phyloP scores from a whole-genome alignment of 768 basidiomycete species.

The Pleurotus pulmonarius region DNA sequence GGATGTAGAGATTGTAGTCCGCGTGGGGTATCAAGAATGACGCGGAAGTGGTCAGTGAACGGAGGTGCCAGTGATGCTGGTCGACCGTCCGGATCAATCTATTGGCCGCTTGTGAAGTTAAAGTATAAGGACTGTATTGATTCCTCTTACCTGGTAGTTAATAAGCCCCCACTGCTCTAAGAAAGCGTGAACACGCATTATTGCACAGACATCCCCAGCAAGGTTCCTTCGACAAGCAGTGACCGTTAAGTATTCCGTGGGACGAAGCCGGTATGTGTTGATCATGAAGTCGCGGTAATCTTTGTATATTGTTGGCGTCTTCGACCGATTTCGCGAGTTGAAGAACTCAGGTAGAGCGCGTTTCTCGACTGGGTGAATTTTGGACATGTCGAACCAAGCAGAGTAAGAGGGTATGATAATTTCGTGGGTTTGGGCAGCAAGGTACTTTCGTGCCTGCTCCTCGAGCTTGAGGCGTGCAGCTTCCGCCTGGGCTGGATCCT shows the following conservation, averaged over 20 bases:
- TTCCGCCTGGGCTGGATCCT: conserved; percentile 81
- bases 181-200: conserved; percentile 99
- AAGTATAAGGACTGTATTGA: conserved; percentile 6
- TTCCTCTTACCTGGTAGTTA: conserved; percentile 84
- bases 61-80: conserved; percentile 94
- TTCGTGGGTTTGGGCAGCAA: conserved; percentile 95
- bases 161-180: conserved; percentile 98
- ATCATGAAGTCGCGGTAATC: conserved; percentile 99
- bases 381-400: conserved; percentile 96
- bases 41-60: conserved; percentile 98
- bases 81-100: conserved; percentile 97
- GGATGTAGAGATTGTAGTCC: conserved; percentile 93
- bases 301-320: conserved; percentile 97
- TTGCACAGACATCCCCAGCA: conserved; percentile 96
- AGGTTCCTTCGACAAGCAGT: conserved; percentile 95
- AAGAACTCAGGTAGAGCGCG: conserved; percentile 97
- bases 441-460: conserved; percentile 88
- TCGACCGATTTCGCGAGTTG: conserved; percentile 89
- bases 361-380: conserved; percentile 88
- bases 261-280: conserved; percentile 93
- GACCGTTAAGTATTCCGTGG: conserved; percentile 93
- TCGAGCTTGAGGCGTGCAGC: conserved; percentile 76
- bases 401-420: conserved; percentile 96
- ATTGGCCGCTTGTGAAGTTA: conserved; percentile 1
- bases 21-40: conserved; percentile 94